These are phyloP conservation scores for Penicillium concentricum DNA, from an alignment of 2,329 filamentous ascomycete genomes.

Conservation along the genomic window DNA sequence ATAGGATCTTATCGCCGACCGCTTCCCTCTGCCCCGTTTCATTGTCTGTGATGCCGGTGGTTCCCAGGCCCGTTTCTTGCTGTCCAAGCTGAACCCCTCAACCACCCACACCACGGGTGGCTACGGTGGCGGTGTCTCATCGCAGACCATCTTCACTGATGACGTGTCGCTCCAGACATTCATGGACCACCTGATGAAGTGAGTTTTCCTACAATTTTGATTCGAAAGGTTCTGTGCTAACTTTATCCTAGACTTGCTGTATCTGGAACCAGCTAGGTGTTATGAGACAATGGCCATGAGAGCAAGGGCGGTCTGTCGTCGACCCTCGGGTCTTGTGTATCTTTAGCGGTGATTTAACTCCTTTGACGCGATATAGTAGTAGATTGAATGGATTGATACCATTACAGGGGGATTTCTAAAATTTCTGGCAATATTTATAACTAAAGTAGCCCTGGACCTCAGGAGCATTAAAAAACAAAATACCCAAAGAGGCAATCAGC, in stretches of 20 bases:
- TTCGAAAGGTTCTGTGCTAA: constrained; percentile 26
- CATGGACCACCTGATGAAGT: constrained; percentile 99
- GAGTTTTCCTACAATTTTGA: constrained; percentile 40
- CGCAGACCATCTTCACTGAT: constrained; percentile 98
- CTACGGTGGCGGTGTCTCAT: constrained; percentile 85
- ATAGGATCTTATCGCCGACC: constrained; percentile 95
- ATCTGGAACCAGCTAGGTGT: constrained; percentile 49
- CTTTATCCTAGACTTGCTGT: constrained; percentile 46
- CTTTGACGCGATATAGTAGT: constrained; percentile 32
- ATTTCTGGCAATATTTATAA: background rate
- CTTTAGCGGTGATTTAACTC: constrained; percentile 41
- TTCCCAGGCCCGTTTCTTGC: constrained; percentile 92
- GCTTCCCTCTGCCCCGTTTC: constrained; percentile 96
- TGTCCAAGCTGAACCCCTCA: constrained; percentile 95
- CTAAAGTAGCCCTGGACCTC: background rate
- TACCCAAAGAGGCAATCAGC: constrained; percentile 9
- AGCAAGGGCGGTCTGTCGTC: constrained; percentile 32
- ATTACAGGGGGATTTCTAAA: constrained; percentile 6
- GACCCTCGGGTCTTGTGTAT: constrained; percentile 40
- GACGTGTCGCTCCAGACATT: constrained; percentile 98
- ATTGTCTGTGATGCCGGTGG: constrained; percentile 98
- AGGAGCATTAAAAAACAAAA: constrained; percentile 1
- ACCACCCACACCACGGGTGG: constrained; percentile 93
- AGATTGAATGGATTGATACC: constrained; percentile 31
- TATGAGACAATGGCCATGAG: constrained; percentile 34